phyloP scores from a whole-genome alignment of 2,329 filamentous ascomycete species.

The Amesomyces nigricolor region DNA sequence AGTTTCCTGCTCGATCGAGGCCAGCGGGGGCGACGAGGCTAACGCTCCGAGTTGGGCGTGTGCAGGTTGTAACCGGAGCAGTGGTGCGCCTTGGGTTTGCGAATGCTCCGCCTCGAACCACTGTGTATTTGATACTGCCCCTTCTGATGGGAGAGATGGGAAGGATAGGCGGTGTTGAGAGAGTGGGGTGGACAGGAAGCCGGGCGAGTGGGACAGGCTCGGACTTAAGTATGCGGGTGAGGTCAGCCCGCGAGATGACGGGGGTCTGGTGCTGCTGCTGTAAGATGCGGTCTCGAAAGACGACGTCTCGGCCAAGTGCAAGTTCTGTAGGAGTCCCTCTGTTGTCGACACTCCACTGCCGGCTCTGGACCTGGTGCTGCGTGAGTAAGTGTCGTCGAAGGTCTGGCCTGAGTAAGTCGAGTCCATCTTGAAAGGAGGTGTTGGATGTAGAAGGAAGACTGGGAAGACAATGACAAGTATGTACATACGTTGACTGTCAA shows the following conservation, averaged over 20 bases:
- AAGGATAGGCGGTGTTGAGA: constrained; percentile 25
- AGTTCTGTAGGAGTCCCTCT: constrained; percentile 22
- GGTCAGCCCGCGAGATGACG: constrained; percentile 19
- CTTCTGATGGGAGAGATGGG: constrained; percentile 25
- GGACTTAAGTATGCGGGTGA: constrained; percentile 25
- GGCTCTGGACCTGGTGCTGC: constrained; percentile 25
- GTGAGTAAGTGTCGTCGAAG: constrained; percentile 26
- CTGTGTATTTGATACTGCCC: constrained; percentile 28
- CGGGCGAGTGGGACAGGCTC: constrained; percentile 20
- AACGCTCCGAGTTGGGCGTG: constrained; percentile 27
- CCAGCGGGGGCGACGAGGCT: constrained; percentile 20
- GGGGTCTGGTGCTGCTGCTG: constrained; percentile 21
- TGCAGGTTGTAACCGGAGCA: constrained; percentile 32
- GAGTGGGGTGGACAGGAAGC: constrained; percentile 18
- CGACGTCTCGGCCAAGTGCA: constrained; percentile 23
- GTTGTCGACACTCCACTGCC: constrained; percentile 24
- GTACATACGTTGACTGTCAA: constrained; percentile 25
- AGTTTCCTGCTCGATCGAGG: constrained; percentile 24
- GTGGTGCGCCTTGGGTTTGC: constrained; percentile 25
- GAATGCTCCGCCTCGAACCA: constrained; percentile 29
- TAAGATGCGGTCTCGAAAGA: constrained; percentile 25
- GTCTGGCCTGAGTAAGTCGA: constrained; percentile 18
- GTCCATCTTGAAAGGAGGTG: constrained; percentile 20
- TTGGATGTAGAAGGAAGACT: constrained; percentile 4
- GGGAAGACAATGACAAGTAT: constrained; percentile 13